Conservation (phyloP, 116 monocot genomes). For the Trichopus zeylanicus region DNA sequence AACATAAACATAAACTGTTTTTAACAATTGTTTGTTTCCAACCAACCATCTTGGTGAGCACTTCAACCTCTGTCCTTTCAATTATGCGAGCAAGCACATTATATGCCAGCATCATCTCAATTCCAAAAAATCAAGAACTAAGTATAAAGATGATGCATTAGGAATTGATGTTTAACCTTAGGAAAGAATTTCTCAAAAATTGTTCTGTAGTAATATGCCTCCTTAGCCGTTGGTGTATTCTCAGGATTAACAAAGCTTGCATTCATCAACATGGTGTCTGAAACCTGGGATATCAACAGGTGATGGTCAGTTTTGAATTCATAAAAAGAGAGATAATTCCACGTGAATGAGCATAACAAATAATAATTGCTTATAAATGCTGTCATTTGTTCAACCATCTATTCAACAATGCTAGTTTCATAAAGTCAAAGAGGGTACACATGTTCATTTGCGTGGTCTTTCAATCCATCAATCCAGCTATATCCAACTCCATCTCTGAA, state of each 20-base stretch:
- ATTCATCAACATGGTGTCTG: conserved; percentile 76
- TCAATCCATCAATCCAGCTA: conserved; percentile 99
- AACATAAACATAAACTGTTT: too few species aligned
- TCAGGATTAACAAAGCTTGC: conserved; percentile 92
- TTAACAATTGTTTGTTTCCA: too few species aligned
- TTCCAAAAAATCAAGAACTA: too few species aligned
- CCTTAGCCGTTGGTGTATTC: conserved; percentile 82
- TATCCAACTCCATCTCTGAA: conserved; percentile 98
- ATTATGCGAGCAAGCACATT: too few species aligned
- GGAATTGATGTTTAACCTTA: conserved; percentile 64
- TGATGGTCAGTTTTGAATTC: neutral
- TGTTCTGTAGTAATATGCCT: conserved; percentile 78
- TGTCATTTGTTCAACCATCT: too few species aligned
- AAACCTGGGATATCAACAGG: conserved; percentile 59
- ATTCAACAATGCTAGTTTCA: neutral
- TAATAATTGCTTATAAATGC: too few species aligned
- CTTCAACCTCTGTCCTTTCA: too few species aligned
- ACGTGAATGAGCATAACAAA: too few species aligned
- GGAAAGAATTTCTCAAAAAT: conserved; percentile 93
- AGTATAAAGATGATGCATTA: neutral
- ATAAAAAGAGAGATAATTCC: neutral
- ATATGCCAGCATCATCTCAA: too few species aligned
- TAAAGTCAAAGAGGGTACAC: conserved; percentile 46
- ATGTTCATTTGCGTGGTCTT: conserved; percentile 83
- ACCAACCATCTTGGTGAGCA: too few species aligned